These are phyloP conservation scores for Pseudognaphalium luteoalbum DNA, from an alignment of 129 eudicot species.

Conservation along the genomic window DNA sequence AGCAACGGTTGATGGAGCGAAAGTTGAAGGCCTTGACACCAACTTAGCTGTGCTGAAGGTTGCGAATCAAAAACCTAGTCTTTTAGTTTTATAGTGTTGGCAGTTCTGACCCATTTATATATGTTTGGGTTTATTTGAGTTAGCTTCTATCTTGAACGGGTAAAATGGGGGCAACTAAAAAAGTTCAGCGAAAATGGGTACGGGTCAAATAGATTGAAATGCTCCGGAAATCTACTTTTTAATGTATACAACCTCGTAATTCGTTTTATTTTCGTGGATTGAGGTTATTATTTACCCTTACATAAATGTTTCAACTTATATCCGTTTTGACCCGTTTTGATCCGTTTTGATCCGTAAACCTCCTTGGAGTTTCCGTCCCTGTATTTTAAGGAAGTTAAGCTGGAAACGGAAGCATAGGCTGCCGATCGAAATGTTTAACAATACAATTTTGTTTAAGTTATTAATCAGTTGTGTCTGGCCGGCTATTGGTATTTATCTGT, in stretches of 20 bases:
- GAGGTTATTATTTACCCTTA: background rate
- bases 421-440: background rate
- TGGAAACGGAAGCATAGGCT: background rate
- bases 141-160: background rate
- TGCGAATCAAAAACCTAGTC: background rate
- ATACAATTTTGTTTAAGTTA: background rate
- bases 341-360: background rate
- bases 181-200: background rate
- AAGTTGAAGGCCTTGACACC: constrained; percentile 93
- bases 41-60: constrained; percentile 93
- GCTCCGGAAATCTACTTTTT: background rate
- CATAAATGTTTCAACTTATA: background rate
- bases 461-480: background rate
- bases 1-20: constrained; percentile 94
- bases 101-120: background rate
- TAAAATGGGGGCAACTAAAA: background rate
- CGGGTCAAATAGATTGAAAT: background rate
- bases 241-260: background rate
- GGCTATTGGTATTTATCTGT: background rate
- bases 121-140: no score
- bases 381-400: background rate
- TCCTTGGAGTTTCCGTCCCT: background rate
- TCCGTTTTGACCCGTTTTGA: background rate
- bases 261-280: background rate
- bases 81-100: background rate